Percentiles rank a stretch among this genome's conserved stretches.
These are phyloP conservation scores for Didymellaceae sp. DNA, from an alignment of 2,329 filamentous ascomycete species.

Conservation along the genomic window DNA sequence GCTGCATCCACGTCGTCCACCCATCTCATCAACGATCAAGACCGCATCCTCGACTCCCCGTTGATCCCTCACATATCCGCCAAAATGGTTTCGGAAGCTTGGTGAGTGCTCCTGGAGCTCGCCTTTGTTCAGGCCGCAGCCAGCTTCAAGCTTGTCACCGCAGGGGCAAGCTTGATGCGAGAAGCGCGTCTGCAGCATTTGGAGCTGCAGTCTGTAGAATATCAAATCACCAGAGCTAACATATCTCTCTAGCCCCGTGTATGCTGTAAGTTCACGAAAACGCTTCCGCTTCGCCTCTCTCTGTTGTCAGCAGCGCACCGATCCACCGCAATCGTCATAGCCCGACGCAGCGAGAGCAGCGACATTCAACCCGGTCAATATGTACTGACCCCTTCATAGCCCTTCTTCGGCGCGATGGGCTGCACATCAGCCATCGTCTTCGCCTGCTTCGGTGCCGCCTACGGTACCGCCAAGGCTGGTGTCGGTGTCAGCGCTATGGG, in stretches of 20 bases:
- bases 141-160: slow-evolving; percentile 48
- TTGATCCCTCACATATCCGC: slow-evolving; percentile 34
- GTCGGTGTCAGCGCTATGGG: slow-evolving; percentile 98
- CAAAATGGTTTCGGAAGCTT: slow-evolving; percentile 81
- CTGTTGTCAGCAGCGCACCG: slow-evolving; percentile 27
- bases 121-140: slow-evolving; percentile 31
- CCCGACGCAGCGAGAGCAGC: slow-evolving; percentile 17
- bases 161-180: slow-evolving; percentile 45
- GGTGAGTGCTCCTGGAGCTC: slow-evolving; percentile 66
- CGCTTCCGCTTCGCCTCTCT: slow-evolving; percentile 30
- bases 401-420: slow-evolving; percentile 98
- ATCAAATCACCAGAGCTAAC: slow-evolving; percentile 38
- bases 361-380: background rate
- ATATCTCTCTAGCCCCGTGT: slow-evolving; percentile 76
- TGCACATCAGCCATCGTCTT: slow-evolving; percentile 95
- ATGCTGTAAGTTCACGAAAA: slow-evolving; percentile 80
- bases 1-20: slow-evolving; percentile 35
- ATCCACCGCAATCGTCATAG: slow-evolving; percentile 18
- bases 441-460: slow-evolving; percentile 94
- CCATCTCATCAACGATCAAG: slow-evolving; percentile 41
- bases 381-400: slow-evolving; percentile 55
- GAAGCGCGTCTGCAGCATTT: slow-evolving; percentile 22
- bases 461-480: slow-evolving; percentile 98
- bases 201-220: slow-evolving; percentile 4
- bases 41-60: slow-evolving; percentile 26